Evolutionary conservation across 2,329 filamentous ascomycete genomes (phyloP), one percentile per base, ranked within the genome.

Genomic region (Cytospora chrysosperma): DNA sequence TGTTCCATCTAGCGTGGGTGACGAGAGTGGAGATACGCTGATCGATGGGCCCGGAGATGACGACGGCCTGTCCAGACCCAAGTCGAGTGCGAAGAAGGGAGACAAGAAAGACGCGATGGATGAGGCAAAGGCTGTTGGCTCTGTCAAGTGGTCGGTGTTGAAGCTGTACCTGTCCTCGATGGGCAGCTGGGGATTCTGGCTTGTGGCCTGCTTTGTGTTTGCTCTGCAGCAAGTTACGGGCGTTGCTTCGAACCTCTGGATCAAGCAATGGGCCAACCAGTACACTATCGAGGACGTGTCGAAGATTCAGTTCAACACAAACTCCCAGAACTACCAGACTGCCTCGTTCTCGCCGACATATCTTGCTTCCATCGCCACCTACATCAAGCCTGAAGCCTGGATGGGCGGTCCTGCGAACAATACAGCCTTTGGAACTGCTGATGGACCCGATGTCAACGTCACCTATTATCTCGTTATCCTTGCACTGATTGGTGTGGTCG

Each of bases 111-210:
- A 85, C 65, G 81, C 83, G 2, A 83, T 86, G 80, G 82, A 87
- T 56, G 95, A 99, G 75, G 82, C 83, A 50, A 98, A 96, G 76
- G 89, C 92, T 9, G 87, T 85, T 53, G 95, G 95, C 30, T 89
- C 93, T 49, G 92, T 99, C 70, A 95, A 97, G 74, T 88, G 92
- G 82, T 83, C 86, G 26, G 93, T 97, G 58, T 90, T 99, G 71
- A 80, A 87, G 65, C 86, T 96, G 73, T 99, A 99, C 74, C 84
- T 99, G 21, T 79, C 78, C 64, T 86, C 93, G 67, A 99, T 99
- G 95, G 95, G 95, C n/a, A 84, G 89, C 5, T 97, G 93, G 92
- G 93, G 92, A 83, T 99, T 96, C 78, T 99, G 95, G 95, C 75
- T 89, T 55, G 78, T 91, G 40, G 90, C 93, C 24, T 77, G 88